Conservation (phyloP, 345 rosid species). For the Murraya koenigii region DNA sequence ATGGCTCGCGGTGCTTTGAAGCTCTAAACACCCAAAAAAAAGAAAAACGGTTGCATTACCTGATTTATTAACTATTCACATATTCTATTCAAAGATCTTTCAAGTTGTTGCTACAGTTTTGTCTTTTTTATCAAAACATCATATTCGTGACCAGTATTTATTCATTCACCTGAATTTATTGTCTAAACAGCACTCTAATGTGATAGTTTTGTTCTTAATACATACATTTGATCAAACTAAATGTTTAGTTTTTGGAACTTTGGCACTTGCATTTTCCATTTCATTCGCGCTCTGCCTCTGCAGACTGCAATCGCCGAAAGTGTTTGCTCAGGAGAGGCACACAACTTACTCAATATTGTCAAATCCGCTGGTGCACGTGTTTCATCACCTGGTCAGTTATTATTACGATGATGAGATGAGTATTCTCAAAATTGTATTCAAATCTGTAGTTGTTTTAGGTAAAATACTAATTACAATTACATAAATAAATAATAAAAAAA, state of each 20-base stretch:
- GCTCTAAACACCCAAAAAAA: constrained; percentile 1
- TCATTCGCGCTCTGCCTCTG: no score
- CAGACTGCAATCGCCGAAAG: not conserved
- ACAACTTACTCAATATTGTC: not conserved
- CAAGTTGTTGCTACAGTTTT: not conserved
- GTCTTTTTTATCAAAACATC: not conserved
- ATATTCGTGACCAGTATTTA: no score
- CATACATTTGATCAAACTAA: not conserved
- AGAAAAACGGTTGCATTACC: not conserved
- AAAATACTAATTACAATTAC: no score
- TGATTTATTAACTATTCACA: not conserved
- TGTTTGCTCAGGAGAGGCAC: no score
- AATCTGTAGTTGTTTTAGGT: no score
- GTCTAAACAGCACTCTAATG: not conserved
- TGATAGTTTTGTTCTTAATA: not conserved
- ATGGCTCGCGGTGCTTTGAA: constrained; percentile 71
- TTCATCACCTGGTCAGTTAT: not conserved
- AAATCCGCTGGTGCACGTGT: not conserved
- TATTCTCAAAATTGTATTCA: no score
- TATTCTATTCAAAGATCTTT: not conserved
- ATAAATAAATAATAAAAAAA: no score
- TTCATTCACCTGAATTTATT: not conserved
- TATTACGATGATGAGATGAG: no score
- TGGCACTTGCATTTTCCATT: not conserved
- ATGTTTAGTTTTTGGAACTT: not conserved